Evolutionary conservation across 208 protist species (phyloP).

Genomic region (Acanthamoeba triangularis): DNA sequence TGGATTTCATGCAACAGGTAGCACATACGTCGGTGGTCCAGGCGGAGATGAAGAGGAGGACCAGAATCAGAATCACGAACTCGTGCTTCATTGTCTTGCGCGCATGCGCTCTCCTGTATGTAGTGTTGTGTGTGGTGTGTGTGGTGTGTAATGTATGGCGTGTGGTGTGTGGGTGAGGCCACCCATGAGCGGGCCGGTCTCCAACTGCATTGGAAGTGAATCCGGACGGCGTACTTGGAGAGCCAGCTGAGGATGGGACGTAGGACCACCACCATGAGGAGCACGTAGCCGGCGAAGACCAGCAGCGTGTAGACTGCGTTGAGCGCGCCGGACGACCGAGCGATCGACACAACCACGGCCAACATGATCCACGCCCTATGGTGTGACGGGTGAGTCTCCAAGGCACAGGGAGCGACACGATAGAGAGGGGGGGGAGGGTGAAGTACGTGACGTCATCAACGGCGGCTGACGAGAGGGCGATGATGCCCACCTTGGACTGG

Average conservation of each 20-base stretch:
- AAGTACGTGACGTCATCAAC: constrained; percentile 85
- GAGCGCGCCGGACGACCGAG: constrained; percentile 8
- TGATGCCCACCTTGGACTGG: constrained; percentile 80
- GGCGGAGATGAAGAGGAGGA: constrained; percentile 75
- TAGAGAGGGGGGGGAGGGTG: not conserved
- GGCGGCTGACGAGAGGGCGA: constrained; percentile 83
- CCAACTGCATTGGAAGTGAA: no score
- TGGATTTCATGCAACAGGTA: no score
- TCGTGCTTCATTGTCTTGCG: constrained; percentile 76
- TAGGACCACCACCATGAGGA: constrained; percentile 80
- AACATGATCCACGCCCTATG: constrained; percentile 85
- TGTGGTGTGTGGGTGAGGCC: no score
- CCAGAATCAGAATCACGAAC: constrained; percentile 56
- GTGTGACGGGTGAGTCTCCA: not conserved
- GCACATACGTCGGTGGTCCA: constrained; percentile 79
- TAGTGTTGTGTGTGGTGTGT: no score
- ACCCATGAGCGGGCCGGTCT: no score
- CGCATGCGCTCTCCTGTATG: constrained; percentile 32
- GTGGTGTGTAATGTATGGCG: no score
- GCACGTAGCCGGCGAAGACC: constrained; percentile 76
- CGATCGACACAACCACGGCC: constrained; percentile 85
- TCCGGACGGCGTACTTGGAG: not conserved
- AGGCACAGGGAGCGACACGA: not conserved
- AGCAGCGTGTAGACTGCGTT: constrained; percentile 84
- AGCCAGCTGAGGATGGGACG: constrained; percentile 71